Evolutionary conservation across 192 early-diverging fungal species (phyloP), one percentile per base, ranked within the genome.

Genomic region (Podila minutissima): DNA sequence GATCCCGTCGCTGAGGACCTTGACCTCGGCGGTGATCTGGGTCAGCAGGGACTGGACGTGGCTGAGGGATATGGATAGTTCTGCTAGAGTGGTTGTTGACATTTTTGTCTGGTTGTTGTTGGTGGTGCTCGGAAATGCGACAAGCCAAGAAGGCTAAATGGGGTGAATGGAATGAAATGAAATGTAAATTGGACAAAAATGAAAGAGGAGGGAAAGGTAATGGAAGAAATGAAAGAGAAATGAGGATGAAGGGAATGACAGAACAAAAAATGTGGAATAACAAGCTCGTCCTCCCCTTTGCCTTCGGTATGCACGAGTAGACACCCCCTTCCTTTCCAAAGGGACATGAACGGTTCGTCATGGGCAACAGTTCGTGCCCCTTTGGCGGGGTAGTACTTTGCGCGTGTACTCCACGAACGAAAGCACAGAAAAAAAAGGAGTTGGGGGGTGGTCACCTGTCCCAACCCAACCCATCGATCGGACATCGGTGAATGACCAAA

Each of bases 1-100:
- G 29, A 81, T 69, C 0, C 77, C 77, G 3, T 81, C 77, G 46
- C 71, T 73, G 31, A 81, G 58, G 15, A 81, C 77, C 28, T 81
- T 81, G 62, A 81, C 77, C 29, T 81, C 77, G 24, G 65, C 71
- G 20, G 71, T 81, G 26, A 81, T 69, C 41, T 73, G 77, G 33
- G 66, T 69, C 33, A 81, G 57, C n/a, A 81, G 67, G 2, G 70
- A 69, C 63, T 81, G 77, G 37, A 81, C 77, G 11, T 81, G 71
- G 57, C 20, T 61, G 33, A 81, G 57, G 4, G 77, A 81, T 17
- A 81, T 11, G 10, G 77, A 81, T 7, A 81, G 49, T 57, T 81
- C 77, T 26, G 71, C 77, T 0, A 81, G 53, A 7, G 77, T 73
- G 33, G 71, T 62, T 32, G 51, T 62, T 1, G 74, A 70, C 74